A percentile compares a stretch with the other conserved stretches of the same genome.
phyloP scores from a whole-genome alignment of 495 filamentous ascomycete genomes.

The Symbiotaphrina buchneri region DNA sequence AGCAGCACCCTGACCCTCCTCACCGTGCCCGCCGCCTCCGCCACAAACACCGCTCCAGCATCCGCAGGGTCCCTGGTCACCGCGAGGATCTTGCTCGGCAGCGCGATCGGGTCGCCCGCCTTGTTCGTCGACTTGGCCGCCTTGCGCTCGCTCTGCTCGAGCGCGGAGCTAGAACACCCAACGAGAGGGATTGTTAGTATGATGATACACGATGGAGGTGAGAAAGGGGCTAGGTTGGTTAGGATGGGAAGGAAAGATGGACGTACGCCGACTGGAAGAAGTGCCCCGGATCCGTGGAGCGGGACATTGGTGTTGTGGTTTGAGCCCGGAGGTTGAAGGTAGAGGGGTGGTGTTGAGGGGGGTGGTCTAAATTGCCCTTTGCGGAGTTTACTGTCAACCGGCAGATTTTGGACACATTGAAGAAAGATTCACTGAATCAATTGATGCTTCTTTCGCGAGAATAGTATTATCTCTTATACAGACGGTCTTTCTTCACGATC shows the following conservation, averaged over 20 bases:
- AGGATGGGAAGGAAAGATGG: background rate
- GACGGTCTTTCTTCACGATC: too few relatives aligned
- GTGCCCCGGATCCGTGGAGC: conserved; percentile 38
- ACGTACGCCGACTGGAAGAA: conserved; percentile 84
- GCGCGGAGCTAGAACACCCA: conserved; percentile 30
- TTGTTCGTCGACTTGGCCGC: conserved; percentile 63
- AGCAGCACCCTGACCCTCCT: conserved; percentile 39
- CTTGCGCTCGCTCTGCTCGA: conserved; percentile 49
- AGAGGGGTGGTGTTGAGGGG: too few relatives aligned
- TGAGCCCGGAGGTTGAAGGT: too few relatives aligned
- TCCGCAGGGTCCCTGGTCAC: conserved; percentile 43
- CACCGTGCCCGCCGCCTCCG: conserved; percentile 62
- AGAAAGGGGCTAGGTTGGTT: conserved; percentile 2
- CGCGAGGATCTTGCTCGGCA: conserved; percentile 73
- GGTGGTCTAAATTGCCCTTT: too few relatives aligned
- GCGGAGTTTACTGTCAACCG: too few relatives aligned
- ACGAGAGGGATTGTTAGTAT: conserved; percentile 4
- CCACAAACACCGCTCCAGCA: conserved; percentile 43
- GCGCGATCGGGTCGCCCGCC: conserved; percentile 54
- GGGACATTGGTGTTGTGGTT: conserved; percentile 28
- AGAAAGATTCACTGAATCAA: too few relatives aligned
- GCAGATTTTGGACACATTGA: too few relatives aligned
- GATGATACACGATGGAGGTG: conserved; percentile 1
- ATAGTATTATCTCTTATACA: too few relatives aligned
- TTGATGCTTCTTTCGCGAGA: too few relatives aligned